Evolutionary conservation across 352 stramenopile genomes (phyloP), one percentile per base, ranked within the genome.

Genomic region (Globisporangium nodosum): DNA sequence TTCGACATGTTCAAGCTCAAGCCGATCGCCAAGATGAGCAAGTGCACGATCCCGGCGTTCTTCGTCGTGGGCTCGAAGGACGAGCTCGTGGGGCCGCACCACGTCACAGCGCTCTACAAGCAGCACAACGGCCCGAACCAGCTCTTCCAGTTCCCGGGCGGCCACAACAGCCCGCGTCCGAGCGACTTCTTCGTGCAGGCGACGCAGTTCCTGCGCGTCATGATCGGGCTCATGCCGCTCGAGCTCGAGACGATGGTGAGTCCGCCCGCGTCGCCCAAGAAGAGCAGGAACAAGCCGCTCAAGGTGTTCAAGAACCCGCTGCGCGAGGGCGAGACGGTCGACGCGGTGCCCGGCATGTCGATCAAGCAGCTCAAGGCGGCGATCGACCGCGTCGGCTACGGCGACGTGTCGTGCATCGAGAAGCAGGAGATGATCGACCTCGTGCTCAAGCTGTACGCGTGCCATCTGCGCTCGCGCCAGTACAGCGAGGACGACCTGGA

Each of bases 1-100:
- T 94, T 94, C 63, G 85, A 94, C 60, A 90, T 92, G 78, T 92
- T 90, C 62, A 90, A 94, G 62, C 65, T 94, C 49, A 92, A 90
- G 42, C 85, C 85, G 0, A 88, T 92, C 51, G 73, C 66, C 18
- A 85, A 80, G 39, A 62, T 94, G 1, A 65, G 83, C 68, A 85
- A 88, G 68, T 93, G 66, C 54, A 69, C 67, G 8, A 82, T 86
- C 21, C 85, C 85, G 5, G 67, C 80, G 4, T 92, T 94, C 60
- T 94, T 92, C 61, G 77, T 90, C 2, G 71, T 85, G 15, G 85
- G 78, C 2, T 52, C 82, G 45, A 78, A 92, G 60, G 85, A 94
- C 52, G 85, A 94, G 63, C 72, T 94, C 27, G 83, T 94, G 9
- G 77, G 78, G 0, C 80, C 82, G 15, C 81, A 90, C 31, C 82